Conservation (phyloP, 192 early-diverging fungal species). For the Coemansia sp. region DNA sequence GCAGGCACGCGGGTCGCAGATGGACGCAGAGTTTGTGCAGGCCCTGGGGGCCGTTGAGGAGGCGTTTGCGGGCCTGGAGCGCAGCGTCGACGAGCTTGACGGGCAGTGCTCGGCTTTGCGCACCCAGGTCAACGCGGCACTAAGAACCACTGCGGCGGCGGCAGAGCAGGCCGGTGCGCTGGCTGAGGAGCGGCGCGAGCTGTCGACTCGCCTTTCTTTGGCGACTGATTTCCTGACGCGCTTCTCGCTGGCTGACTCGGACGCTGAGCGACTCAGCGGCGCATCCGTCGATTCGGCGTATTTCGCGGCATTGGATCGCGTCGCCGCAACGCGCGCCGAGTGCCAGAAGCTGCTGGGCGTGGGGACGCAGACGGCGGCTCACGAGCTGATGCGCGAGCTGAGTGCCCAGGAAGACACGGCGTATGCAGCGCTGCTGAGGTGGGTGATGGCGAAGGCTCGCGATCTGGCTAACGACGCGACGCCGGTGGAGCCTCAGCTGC, state of each 20-base stretch:
- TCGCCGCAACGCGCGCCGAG: constrained; percentile 11
- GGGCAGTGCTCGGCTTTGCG: constrained; percentile 21
- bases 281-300: constrained; percentile 1
- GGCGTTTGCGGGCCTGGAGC: constrained; percentile 35
- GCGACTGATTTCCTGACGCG: constrained; percentile 16
- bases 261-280: background rate
- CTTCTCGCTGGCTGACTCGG: constrained; percentile 12
- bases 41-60: constrained; percentile 27
- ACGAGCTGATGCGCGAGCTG: constrained; percentile 25
- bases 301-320: constrained; percentile 22
- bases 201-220: constrained; percentile 1
- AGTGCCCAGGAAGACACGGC: constrained; percentile 22
- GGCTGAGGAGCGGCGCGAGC: constrained; percentile 31
- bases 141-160: constrained; percentile 15
- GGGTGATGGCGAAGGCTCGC: constrained; percentile 27
- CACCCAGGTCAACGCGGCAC: constrained; percentile 17
- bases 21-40: constrained; percentile 34
- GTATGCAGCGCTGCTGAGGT: constrained; percentile 24
- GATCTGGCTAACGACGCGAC: constrained; percentile 19
- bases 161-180: constrained; percentile 25
- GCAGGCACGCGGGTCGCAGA: constrained; percentile 8
- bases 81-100: constrained; percentile 19
- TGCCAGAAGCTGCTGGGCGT: constrained; percentile 31
- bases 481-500: constrained; percentile 11
- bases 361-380: constrained; percentile 10